Evolutionary conservation across 805 yeast species (phyloP).

Genomic region (Candida maris): DNA sequence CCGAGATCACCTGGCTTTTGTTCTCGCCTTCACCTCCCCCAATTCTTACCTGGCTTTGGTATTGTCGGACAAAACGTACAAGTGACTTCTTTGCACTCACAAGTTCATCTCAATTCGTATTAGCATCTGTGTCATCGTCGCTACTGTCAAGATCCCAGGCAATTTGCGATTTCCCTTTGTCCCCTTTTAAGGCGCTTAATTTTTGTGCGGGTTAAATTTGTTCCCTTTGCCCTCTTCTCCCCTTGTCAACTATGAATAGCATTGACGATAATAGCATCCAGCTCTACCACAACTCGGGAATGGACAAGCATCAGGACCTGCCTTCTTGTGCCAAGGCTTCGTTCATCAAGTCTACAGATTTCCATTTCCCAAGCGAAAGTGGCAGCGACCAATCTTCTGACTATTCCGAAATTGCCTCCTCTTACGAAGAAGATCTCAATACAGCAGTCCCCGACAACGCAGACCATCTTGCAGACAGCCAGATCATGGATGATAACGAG

Average conservation of each 20-base stretch:
- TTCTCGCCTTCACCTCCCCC: not conserved
- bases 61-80: not conserved
- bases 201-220: no score
- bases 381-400: conserved; percentile 19
- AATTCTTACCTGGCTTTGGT: not conserved
- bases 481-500: not conserved
- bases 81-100: no score
- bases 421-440: conserved; percentile 6
- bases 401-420: conserved; percentile 16
- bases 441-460: conserved; percentile 2
- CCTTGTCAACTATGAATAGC: conserved; percentile 9
- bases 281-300: conserved; percentile 11
- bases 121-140: no score
- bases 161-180: not conserved
- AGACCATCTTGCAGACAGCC: not conserved
- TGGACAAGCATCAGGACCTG: conserved; percentile 15
- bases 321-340: conserved; percentile 12
- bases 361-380: conserved; percentile 14
- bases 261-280: conserved; percentile 19
- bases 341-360: conserved; percentile 10
- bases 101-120: no score
- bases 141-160: no score
- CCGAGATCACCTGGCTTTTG: not conserved
- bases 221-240: not conserved
- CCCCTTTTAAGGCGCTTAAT: no score